phyloP scores from a whole-genome alignment of 345 rosid species.

The Murraya koenigii region DNA sequence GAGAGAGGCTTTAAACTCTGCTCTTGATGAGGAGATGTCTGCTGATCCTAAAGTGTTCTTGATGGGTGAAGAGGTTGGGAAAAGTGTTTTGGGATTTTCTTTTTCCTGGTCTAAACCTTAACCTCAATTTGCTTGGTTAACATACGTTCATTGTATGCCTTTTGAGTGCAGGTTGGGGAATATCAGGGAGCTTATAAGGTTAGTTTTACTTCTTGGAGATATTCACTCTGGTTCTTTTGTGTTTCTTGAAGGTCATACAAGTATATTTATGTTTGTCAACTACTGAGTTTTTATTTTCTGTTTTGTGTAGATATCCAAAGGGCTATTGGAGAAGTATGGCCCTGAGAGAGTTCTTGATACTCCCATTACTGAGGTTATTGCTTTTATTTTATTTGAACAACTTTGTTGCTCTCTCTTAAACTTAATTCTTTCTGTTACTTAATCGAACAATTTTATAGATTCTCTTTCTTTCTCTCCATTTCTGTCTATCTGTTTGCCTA shows the following conservation, averaged over 20 bases:
- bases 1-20: conserved; percentile 81
- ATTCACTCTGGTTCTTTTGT: not conserved
- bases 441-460: not conserved
- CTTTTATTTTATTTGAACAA: not conserved
- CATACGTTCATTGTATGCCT: conserved; percentile 8
- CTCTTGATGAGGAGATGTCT: conserved; percentile 93
- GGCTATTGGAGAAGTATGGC: conserved; percentile 84
- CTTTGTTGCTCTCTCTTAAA: not conserved
- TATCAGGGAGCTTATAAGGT: conserved; percentile 99
- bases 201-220: conserved; percentile 18
- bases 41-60: conserved; percentile 89
- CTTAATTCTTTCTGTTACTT: not conserved
- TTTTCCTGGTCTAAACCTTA: not conserved
- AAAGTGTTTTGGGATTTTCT: not conserved
- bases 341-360: conserved; percentile 92
- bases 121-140: not conserved
- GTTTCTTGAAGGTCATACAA: not conserved
- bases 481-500: not conserved
- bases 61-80: conserved; percentile 91
- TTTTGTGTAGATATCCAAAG: conserved; percentile 57
- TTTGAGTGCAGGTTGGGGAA: conserved; percentile 78
- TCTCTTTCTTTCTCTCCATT: not conserved
- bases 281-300: conserved; percentile 8
- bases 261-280: not conserved
- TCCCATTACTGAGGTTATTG: conserved; percentile 85